Evolutionary conservation across 768 basidiomycete genomes (phyloP), one percentile per base, ranked within the genome.

Genomic region (Boletus coccyginus): DNA sequence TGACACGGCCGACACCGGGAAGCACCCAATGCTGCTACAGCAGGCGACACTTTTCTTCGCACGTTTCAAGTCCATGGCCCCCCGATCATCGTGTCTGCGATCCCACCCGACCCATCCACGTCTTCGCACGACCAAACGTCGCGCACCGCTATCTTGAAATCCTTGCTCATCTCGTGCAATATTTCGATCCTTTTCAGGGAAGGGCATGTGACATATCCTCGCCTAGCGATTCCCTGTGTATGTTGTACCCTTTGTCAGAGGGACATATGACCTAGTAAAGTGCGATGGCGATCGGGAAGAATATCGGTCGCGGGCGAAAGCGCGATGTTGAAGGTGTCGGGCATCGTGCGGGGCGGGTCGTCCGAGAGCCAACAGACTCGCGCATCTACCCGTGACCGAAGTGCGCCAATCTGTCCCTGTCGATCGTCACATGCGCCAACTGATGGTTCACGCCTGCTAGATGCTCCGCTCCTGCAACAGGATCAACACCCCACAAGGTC

Each of bases 151-250:
- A 81, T 94, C 46, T 74, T 92, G 53, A 94, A 92, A 74, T 97
- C 94, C 1, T 78, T 98, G 6, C 80, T 96, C 10, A 97, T 94
- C 11, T 98, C 77, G 86, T 95, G 55, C 87, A 88, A 60, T 98
- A 98, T 73, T 99, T 98, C 71, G 90, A 92, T 57, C 96, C 96
- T 3, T 78, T 81, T 21, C 88, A 94, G 64, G 74, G 79, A 9
- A 81, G 87, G 35, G 79, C 98, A 0, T 90, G 86, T 65, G 92
- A 94, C 72, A 71, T 93, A 45, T 77, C 84, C 52, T 70, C 73
- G 1, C 64, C 78, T 24, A 77, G 87, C 6, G 94, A 96, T 63
- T 74, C 81, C 11, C 69, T 90, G 16, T 91, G 83, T 60, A 84
- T 89, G 2, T 64, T 94, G 38, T 81, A 96, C 33, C 78, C 86